Conservation (phyloP, 805 yeast genomes). For the Nakazawaea ishiwadae region DNA sequence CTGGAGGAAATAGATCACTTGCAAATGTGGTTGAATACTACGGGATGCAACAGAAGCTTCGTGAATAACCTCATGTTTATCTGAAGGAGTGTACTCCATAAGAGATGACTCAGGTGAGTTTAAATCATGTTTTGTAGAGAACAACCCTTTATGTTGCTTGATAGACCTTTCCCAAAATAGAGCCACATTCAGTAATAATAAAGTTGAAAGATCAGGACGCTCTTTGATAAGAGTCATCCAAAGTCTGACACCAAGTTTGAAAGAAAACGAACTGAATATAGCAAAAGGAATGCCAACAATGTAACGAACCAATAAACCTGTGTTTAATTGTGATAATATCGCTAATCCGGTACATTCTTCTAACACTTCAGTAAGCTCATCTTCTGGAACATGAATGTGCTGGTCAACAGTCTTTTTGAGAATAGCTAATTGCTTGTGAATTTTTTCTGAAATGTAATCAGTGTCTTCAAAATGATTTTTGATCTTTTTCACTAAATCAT, state of each 20-base stretch:
- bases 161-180: slow-evolving; percentile 67
- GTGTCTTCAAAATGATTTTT: slow-evolving; percentile 22
- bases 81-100: slow-evolving; percentile 91
- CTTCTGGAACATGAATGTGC: slow-evolving; percentile 19
- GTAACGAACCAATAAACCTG: slow-evolving; percentile 43
- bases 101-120: slow-evolving; percentile 54
- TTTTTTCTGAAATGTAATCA: slow-evolving; percentile 15
- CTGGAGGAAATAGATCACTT: slow-evolving; percentile 60
- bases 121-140: slow-evolving; percentile 50
- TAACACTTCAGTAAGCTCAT: slow-evolving; percentile 35
- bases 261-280: slow-evolving; percentile 51
- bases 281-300: slow-evolving; percentile 70
- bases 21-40: slow-evolving; percentile 61
- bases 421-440: slow-evolving; percentile 10
- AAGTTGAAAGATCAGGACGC: slow-evolving; percentile 49
- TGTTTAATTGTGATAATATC: slow-evolving; percentile 31
- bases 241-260: slow-evolving; percentile 63
- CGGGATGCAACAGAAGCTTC: slow-evolving; percentile 44
- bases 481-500: slow-evolving; percentile 28
- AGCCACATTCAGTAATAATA: slow-evolving; percentile 66
- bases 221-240: slow-evolving; percentile 81
- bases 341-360: slow-evolving; percentile 36
- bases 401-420: slow-evolving; percentile 1
- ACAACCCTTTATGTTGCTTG: slow-evolving; percentile 57
- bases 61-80: slow-evolving; percentile 52